Evolutionary conservation across 495 filamentous ascomycete genomes (phyloP), one percentile per base, ranked within the genome.

Genomic region (Penicillium odoratum): DNA sequence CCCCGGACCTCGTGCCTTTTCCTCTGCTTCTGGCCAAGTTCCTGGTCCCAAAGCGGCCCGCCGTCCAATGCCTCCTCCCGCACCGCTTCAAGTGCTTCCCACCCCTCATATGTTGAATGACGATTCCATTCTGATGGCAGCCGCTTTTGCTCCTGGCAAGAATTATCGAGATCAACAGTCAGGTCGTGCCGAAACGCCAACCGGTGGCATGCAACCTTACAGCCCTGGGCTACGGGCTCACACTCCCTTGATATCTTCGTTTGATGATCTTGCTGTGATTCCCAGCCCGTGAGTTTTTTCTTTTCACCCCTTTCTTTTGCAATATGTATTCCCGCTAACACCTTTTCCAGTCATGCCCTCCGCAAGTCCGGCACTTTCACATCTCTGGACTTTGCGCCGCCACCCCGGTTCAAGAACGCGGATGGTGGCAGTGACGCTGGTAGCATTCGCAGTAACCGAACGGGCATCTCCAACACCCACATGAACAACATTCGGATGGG

Each of bases 351-450:
- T 18, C 90, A 97, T 74, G 72, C 86, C 47, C 84, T 98, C 51
- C 87, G 91, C 62, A 97, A 94, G 69, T 97, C 93, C 4, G 83
- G 87, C 61, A 90, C 92, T 5, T 98, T 90, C 69, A 96, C 93
- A 3, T 87, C 77, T 10, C 83, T 98, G 30, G 95, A 98, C 74
- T 98, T 98, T 71, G 92, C 93, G n/a, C 93, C 93, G 28, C 93
- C 92, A 42, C 85, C 88, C 51, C 88, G 90, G 52, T 93, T 96
- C 74, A 88, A 82, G 70, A 88, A 88, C 61, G 74, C 73, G 49
- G 90, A 92, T 50, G 76, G 73, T 53, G 79, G 69, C 47, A 97
- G 92, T 64, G 94, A 98, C 60, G 82, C 91, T 0, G 94, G 93
- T 56, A 95, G 91, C 66, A 91, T 97, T 63, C 88, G 89, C 64